These are phyloP conservation scores for Entamoeba histolytica DNA, from an alignment of 208 protist genomes.

Conservation along the genomic window DNA sequence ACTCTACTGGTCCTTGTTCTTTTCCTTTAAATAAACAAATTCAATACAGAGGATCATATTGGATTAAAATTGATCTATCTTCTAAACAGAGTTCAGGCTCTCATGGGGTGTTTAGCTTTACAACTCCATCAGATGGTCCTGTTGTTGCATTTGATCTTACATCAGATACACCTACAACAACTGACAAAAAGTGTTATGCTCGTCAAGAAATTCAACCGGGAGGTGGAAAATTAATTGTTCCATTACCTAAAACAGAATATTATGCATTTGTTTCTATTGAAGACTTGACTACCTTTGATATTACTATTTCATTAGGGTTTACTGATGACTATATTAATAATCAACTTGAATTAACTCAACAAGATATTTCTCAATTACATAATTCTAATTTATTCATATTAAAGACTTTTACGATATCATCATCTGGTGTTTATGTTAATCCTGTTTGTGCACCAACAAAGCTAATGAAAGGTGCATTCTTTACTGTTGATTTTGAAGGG, in stretches of 20 bases:
- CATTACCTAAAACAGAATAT: neutral
- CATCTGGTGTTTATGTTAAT: neutral
- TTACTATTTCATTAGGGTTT: neutral
- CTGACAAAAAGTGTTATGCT: neutral
- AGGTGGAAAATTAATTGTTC: neutral
- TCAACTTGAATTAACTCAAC: neutral
- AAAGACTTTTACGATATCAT: neutral
- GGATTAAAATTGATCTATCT: neutral
- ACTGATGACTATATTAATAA: no score
- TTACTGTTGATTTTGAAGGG: neutral
- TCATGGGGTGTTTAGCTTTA: neutral
- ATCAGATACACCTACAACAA: neutral
- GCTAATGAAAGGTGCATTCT: neutral
- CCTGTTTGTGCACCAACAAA: neutral
- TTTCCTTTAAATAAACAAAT: neutral
- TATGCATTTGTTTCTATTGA: neutral
- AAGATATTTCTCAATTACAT: neutral
- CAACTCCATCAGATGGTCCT: neutral
- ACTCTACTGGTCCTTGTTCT: neutral
- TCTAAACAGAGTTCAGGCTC: neutral
- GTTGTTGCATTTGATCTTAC: neutral
- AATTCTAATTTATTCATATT: neutral
- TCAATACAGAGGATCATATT: neutral
- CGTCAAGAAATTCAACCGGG: neutral
- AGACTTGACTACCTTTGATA: neutral